Conservation (phyloP, 2,329 filamentous ascomycete species). For the Scedosporium aurantiacum region DNA sequence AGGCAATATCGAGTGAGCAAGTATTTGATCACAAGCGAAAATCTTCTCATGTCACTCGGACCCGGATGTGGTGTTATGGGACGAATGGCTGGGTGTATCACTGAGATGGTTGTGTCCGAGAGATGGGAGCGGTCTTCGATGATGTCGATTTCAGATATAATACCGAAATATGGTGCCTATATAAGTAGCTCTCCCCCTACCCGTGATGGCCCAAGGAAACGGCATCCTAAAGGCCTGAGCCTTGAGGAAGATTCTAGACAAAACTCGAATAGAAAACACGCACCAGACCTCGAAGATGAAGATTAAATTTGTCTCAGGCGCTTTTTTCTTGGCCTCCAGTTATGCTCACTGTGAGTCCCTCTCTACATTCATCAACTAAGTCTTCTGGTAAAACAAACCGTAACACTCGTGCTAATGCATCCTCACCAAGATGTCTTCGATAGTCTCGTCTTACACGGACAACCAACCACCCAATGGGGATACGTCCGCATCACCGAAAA, state of each 20-base stretch:
- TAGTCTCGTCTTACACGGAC: neutral
- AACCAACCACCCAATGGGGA: slow-evolving; percentile 9
- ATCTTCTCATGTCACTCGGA: neutral
- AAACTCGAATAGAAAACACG: no score
- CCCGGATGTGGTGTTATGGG: neutral
- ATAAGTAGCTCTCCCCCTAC: no score
- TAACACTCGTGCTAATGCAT: neutral
- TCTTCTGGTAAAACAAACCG: no score
- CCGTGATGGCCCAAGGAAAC: no score
- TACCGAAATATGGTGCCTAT: no score
- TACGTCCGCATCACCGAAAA: slow-evolving; percentile 14
- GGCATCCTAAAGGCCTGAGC: no score
- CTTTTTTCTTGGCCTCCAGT: neutral
- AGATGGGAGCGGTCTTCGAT: no score
- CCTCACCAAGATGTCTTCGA: neutral
- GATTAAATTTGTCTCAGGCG: neutral
- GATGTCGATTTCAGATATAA: no score
- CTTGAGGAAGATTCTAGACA: no score
- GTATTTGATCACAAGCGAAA: neutral
- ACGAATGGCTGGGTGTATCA: neutral
- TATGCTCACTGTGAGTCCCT: neutral
- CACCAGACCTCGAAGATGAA: neutral
- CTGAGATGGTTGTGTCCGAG: neutral
- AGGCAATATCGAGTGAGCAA: neutral
- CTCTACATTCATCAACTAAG: neutral